Evolutionary conservation across 2,329 filamentous ascomycete genomes (phyloP), one percentile per base, ranked within the genome.

Genomic region (Aureobasidium melanogenum): DNA sequence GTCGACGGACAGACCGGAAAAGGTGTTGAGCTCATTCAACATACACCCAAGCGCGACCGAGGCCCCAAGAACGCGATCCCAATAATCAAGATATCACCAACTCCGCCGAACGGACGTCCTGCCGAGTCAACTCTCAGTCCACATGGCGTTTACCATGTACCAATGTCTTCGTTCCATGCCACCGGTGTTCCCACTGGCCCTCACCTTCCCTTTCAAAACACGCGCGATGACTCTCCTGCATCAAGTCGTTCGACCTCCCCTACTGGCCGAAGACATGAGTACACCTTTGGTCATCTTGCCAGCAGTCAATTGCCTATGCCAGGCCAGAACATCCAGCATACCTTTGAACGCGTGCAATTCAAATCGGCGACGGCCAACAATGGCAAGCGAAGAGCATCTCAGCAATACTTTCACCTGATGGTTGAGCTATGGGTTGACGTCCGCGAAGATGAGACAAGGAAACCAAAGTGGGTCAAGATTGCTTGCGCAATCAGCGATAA

Each of bases 291-390:
- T 46, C 57, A 59, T 39, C 34, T 63, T 15, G 44, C 54, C 6
- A 48, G 54, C 55, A 39, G 26, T 38, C 47, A 48, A 14, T 19
- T 72, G 10, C 65, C 66, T 12, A 39, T 66, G 26, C 69, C 68
- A 4, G 68, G 69, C 17, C 66, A 68, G 30, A 65, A 66, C n/a
- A 75, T 73, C 8, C 77, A 79, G n/a, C 82, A 86, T 62, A 82
- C 80, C 0, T 97, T 95, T 70, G 91, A 96, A 71, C 86, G 92
- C 12, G 94, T 96, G 56, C 91, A 96, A 68, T 97, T 96, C 81
- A 95, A 96, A 73, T 89, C 90, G 66, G 91, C 92, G 1, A 96
- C 91, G 0, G 90, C 91, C 26, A 97, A 96, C 76, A 97, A 97
- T 67, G 91, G 91, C 50, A 96, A 96, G 73, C 82, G 92, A 66